phyloP scores from a whole-genome alignment of 2,329 filamentous ascomycete genomes.

The Juglanconis sp. region DNA sequence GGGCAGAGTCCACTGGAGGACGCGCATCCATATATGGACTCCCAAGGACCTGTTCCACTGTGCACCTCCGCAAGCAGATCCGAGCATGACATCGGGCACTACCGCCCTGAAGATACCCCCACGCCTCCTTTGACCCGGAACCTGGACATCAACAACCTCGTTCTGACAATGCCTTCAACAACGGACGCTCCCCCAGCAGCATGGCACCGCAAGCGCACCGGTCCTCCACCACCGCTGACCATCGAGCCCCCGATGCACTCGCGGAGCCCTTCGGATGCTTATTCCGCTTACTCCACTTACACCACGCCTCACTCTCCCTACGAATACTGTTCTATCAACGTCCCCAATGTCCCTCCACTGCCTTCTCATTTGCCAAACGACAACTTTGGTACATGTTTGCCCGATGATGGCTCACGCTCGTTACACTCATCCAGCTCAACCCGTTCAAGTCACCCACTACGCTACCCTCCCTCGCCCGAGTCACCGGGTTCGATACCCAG shows the following conservation, averaged over 20 bases:
- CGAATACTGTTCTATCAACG: conserved; percentile 9
- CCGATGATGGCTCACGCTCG: background rate
- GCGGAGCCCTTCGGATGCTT: conserved; percentile 25
- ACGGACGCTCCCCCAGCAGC: conserved; percentile 43
- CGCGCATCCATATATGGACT: conserved; percentile 47
- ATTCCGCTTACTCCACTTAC: conserved; percentile 24
- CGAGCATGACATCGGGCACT: conserved; percentile 26
- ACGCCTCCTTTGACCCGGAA: conserved; percentile 32
- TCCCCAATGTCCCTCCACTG: background rate
- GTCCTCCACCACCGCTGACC: conserved; percentile 42
- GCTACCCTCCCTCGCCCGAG: conserved; percentile 14
- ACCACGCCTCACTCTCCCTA: conserved; percentile 11
- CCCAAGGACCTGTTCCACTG: conserved; percentile 47
- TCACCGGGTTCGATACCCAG: conserved; percentile 15
- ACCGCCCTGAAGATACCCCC: conserved; percentile 30
- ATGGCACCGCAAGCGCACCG: conserved; percentile 36
- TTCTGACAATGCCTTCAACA: conserved; percentile 45
- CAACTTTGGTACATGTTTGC: background rate
- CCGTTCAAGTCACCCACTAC: conserved; percentile 21
- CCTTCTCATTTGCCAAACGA: background rate
- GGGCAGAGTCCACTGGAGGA: conserved; percentile 48
- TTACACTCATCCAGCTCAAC: conserved; percentile 14
- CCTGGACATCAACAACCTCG: conserved; percentile 35
- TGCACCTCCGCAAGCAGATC: conserved; percentile 31
- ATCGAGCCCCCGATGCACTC: conserved; percentile 29